These are phyloP conservation scores for Talaromyces thailandensis DNA, from an alignment of 495 filamentous ascomycete species.

Conservation along the genomic window DNA sequence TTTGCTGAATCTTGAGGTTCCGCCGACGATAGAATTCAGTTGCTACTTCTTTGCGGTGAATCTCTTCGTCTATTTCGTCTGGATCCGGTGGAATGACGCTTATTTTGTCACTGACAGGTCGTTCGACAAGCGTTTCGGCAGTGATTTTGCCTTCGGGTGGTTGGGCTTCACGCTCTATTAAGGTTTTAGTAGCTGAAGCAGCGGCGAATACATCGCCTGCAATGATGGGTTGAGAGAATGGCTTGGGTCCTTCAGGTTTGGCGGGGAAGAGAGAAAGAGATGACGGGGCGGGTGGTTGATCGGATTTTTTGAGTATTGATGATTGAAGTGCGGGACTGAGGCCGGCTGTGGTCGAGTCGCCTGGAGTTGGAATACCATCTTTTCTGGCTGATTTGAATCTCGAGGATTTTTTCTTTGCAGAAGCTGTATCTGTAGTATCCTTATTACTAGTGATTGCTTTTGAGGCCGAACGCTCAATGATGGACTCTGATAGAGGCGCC, in stretches of 20 bases:
- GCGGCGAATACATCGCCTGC: slow-evolving; percentile 18
- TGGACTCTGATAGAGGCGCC: slow-evolving; percentile 27
- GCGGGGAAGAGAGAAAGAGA: slow-evolving; percentile 32
- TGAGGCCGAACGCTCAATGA: slow-evolving; percentile 38
- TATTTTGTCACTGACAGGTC: slow-evolving; percentile 23
- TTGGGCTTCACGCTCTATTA: slow-evolving; percentile 23
- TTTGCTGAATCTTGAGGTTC: slow-evolving; percentile 66
- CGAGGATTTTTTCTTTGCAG: slow-evolving; percentile 29
- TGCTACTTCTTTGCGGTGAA: slow-evolving; percentile 68
- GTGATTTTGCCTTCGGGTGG: slow-evolving; percentile 50
- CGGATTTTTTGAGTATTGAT: slow-evolving; percentile 5
- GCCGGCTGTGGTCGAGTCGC: slow-evolving; percentile 1
- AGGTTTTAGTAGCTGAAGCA: background rate
- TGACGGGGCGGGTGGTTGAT: slow-evolving; percentile 15
- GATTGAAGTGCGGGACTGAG: slow-evolving; percentile 3
- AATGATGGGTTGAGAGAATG: slow-evolving; percentile 35
- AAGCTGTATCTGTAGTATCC: slow-evolving; percentile 7
- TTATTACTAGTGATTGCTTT: slow-evolving; percentile 10
- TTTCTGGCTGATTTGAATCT: slow-evolving; percentile 33
- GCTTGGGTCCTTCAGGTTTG: slow-evolving; percentile 31
- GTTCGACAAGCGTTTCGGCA: slow-evolving; percentile 54
- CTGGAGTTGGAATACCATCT: slow-evolving; percentile 3
- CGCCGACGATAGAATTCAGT: slow-evolving; percentile 72
- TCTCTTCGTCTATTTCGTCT: slow-evolving; percentile 64
- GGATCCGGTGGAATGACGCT: slow-evolving; percentile 38